These are phyloP conservation scores for Phytophthora crassamura DNA, from an alignment of 352 stramenopile genomes.

Conservation along the genomic window DNA sequence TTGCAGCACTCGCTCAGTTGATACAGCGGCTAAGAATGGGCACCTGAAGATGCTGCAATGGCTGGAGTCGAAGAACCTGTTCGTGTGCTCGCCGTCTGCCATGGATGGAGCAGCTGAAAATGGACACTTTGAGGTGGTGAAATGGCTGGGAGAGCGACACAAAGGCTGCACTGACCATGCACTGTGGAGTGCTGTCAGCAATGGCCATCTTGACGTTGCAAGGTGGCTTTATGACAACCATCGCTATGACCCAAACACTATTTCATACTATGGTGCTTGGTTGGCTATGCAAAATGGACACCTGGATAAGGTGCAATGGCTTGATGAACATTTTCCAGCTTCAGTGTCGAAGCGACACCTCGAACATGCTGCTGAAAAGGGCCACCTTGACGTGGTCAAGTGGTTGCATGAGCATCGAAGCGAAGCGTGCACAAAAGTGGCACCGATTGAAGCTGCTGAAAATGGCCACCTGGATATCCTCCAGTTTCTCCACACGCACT, in stretches of 20 bases:
- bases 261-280: neutral
- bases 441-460: neutral
- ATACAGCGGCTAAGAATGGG: neutral
- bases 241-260: neutral
- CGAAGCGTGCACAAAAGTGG: neutral
- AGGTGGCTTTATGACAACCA: conserved; percentile 1
- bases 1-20: neutral
- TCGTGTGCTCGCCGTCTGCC: neutral
- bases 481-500: neutral
- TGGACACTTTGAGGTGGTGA: conserved; percentile 23
- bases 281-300: neutral
- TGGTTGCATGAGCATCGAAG: conserved; percentile 1
- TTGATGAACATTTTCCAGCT: neutral
- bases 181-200: neutral
- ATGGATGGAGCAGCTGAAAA: neutral
- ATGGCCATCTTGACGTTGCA: neutral
- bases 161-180: neutral
- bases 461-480: neutral
- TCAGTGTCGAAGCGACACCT: neutral
- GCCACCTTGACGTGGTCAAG: neutral
- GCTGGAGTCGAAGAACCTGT: neutral
- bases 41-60: neutral
- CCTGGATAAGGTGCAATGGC: neutral
- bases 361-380: neutral
- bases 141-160: neutral